Conservation (phyloP, 108 stramenopile species). For the Skeletonema menzelii region DNA sequence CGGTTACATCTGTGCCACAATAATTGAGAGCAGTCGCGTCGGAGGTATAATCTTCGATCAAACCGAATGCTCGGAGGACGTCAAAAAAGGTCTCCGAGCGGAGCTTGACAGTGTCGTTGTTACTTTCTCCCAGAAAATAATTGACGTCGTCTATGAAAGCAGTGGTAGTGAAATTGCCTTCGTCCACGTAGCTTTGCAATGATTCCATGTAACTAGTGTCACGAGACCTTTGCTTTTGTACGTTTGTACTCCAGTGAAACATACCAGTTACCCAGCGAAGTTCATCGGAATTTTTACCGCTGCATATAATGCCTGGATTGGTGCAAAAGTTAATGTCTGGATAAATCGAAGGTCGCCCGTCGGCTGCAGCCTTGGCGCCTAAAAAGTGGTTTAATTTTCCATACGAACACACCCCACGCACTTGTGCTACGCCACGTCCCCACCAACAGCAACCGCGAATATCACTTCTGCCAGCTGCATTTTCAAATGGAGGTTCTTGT, state of each 20-base stretch:
- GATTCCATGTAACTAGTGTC: constrained; percentile 20
- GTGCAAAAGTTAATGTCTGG: constrained; percentile 41
- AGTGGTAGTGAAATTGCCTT: constrained; percentile 22
- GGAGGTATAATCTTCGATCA: constrained; percentile 14
- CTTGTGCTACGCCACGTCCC: constrained; percentile 27
- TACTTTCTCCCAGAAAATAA: constrained; percentile 14
- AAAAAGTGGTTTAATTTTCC: constrained; percentile 42
- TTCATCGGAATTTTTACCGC: constrained; percentile 21
- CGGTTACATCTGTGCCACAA: neutral
- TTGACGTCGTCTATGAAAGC: constrained; percentile 28
- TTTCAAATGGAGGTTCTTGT: constrained; percentile 20
- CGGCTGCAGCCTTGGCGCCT: constrained; percentile 22
- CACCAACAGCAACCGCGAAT: constrained; percentile 34
- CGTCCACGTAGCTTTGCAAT: constrained; percentile 34
- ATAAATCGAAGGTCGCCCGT: constrained; percentile 31
- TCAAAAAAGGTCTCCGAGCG: constrained; percentile 14
- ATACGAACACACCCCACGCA: constrained; percentile 37
- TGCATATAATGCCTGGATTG: constrained; percentile 42
- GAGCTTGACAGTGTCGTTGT: constrained; percentile 9
- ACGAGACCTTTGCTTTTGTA: constrained; percentile 34
- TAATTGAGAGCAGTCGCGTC: constrained; percentile 1
- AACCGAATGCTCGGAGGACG: constrained; percentile 19
- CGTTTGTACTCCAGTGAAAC: constrained; percentile 44
- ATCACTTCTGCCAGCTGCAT: constrained; percentile 40
- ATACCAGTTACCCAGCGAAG: constrained; percentile 50